A percentile compares a stretch with the other conserved stretches of the same genome.
Conservation (phyloP, 768 basidiomycete species). For the Phaffia australis region DNA sequence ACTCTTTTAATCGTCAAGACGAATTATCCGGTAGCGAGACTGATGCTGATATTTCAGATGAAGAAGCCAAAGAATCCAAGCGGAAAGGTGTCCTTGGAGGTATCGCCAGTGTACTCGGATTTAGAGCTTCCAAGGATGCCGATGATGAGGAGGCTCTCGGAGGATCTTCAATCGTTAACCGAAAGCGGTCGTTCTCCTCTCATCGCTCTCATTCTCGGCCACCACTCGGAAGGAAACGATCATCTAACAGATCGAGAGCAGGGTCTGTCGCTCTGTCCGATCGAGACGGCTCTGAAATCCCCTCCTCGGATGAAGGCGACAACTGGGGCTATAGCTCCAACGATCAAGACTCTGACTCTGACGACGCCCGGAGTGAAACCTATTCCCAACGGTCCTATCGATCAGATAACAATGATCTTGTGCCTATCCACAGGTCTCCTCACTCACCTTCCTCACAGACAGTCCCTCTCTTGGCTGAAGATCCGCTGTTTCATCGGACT, state of each 20-base stretch:
- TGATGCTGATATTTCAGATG: conserved; percentile 29
- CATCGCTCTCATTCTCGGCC: conserved; percentile 28
- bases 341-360: conserved; percentile 55
- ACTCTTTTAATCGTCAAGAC: neutral
- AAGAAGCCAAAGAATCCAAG: conserved; percentile 31
- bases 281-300: conserved; percentile 20
- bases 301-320: conserved; percentile 44
- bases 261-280: conserved; percentile 28
- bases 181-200: conserved; percentile 27
- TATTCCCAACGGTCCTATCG: conserved; percentile 16
- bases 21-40: conserved; percentile 19
- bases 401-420: conserved; percentile 36
- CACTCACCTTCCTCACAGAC: conserved; percentile 31
- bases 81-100: conserved; percentile 26
- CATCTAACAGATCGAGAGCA: conserved; percentile 16
- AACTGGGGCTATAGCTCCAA: conserved; percentile 91
- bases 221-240: conserved; percentile 16
- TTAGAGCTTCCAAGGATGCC: conserved; percentile 32
- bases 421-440: conserved; percentile 36
- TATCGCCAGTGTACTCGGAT: conserved; percentile 30
- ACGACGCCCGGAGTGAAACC: conserved; percentile 31
- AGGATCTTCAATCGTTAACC: conserved; percentile 11
- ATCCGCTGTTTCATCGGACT: conserved; percentile 17
- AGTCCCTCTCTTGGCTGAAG: conserved; percentile 20
- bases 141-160: conserved; percentile 31